phyloP scores from a whole-genome alignment of 1,139 yeast genomes.

The Kodamaea anthophila region DNA sequence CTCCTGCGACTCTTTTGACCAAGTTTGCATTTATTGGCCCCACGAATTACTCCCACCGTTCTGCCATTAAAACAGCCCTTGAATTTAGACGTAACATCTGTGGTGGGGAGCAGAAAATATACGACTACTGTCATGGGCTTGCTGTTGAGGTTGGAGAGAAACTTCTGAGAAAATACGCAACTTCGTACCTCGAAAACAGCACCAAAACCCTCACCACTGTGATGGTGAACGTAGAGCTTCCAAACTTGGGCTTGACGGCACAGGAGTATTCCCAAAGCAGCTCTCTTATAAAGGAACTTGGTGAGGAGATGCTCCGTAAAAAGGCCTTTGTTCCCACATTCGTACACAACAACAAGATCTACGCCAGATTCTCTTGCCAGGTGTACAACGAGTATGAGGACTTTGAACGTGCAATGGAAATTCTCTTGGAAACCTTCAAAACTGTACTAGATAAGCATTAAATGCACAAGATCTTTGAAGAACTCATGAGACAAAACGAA shows the following conservation, averaged over 20 bases:
- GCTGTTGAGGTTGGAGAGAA: slow-evolving; percentile 37
- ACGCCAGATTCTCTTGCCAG: slow-evolving; percentile 55
- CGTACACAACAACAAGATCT: slow-evolving; percentile 35
- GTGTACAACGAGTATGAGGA: slow-evolving; percentile 53
- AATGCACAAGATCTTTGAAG: too few relatives aligned
- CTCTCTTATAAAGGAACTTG: slow-evolving; percentile 5
- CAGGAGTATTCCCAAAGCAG: slow-evolving; percentile 6
- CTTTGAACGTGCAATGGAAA: slow-evolving; percentile 39
- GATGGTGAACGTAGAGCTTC: slow-evolving; percentile 44
- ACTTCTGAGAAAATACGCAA: slow-evolving; percentile 34
- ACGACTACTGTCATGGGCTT: slow-evolving; percentile 40
- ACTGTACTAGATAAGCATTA: too few relatives aligned
- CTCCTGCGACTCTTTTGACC: neutral
- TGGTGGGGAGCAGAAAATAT: slow-evolving; percentile 57
- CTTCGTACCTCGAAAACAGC: slow-evolving; percentile 25
- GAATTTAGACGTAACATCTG: slow-evolving; percentile 48
- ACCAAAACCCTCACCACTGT: slow-evolving; percentile 27
- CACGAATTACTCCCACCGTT: slow-evolving; percentile 21
- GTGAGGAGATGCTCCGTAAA: slow-evolving; percentile 3
- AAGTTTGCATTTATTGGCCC: slow-evolving; percentile 38
- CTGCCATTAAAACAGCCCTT: slow-evolving; percentile 34
- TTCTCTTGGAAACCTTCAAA: too few relatives aligned
- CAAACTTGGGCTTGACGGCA: slow-evolving; percentile 16
- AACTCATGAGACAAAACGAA: too few relatives aligned
- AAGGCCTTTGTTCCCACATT: slow-evolving; percentile 44